These are phyloP conservation scores for Noccaea bulbosa DNA, from an alignment of 345 rosid species.

Conservation along the genomic window DNA sequence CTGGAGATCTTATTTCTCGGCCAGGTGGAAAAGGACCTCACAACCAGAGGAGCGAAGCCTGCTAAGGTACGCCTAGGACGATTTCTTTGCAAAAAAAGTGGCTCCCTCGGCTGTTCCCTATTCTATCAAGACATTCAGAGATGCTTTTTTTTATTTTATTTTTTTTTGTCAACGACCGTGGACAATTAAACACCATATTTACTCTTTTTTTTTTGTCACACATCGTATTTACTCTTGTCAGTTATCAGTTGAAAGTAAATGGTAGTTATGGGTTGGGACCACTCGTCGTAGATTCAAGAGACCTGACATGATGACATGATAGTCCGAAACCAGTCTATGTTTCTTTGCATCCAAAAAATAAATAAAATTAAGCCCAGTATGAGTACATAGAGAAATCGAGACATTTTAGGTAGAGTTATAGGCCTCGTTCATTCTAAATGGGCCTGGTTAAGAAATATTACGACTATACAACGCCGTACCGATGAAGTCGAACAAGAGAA, in stretches of 20 bases:
- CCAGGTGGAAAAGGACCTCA: too few species aligned
- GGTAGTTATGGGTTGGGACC: background rate
- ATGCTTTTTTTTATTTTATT: too few species aligned
- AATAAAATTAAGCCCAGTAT: too few species aligned
- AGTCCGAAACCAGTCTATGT: background rate
- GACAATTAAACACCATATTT: background rate
- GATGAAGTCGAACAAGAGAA: slow-evolving; percentile 12
- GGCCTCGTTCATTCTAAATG: background rate
- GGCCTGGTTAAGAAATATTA: background rate
- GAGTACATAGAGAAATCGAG: too few species aligned
- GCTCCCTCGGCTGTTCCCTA: too few species aligned
- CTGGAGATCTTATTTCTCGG: too few species aligned
- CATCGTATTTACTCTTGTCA: slow-evolving; percentile 13
- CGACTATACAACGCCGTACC: background rate
- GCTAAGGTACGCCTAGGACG: too few species aligned
- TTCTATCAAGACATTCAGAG: too few species aligned
- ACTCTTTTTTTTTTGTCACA: background rate
- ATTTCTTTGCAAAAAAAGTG: too few species aligned
- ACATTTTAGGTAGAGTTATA: background rate
- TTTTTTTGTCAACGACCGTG: too few species aligned
- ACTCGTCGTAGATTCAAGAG: background rate
- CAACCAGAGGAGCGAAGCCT: too few species aligned
- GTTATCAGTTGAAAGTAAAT: background rate
- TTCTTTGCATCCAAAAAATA: slow-evolving; percentile 4
- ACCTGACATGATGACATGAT: slow-evolving; percentile 9